Evolutionary conservation across 2,329 filamentous ascomycete genomes (phyloP).

Genomic region (Raffaelea deltoideospora): DNA sequence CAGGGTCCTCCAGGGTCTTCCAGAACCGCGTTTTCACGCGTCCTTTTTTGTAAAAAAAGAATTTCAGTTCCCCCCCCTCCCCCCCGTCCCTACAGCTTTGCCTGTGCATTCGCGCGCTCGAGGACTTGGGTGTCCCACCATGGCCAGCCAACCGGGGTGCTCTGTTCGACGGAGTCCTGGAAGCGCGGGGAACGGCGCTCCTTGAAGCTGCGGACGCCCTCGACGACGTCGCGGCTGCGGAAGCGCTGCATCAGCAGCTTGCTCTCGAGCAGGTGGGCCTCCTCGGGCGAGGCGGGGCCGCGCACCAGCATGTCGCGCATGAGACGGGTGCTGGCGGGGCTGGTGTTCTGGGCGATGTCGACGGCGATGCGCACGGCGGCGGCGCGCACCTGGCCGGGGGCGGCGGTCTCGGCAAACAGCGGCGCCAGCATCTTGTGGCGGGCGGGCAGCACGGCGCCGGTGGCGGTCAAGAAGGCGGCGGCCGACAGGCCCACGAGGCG

Average conservation of each 20-base stretch:
- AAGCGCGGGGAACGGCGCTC: no score
- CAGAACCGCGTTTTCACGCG: no score
- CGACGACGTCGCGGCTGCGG: constrained; percentile 41
- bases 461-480: constrained; percentile 52
- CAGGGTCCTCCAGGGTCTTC: no score
- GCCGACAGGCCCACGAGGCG: constrained; percentile 49
- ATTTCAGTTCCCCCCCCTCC: no score
- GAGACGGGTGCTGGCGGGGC: constrained; percentile 44
- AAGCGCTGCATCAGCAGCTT: constrained; percentile 47
- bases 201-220: constrained; percentile 54
- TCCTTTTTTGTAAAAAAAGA: no score
- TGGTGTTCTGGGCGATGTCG: constrained; percentile 53
- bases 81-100: no score
- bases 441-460: constrained; percentile 44
- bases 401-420: constrained; percentile 45
- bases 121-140: not conserved
- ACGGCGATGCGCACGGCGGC: constrained; percentile 27
- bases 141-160: not conserved
- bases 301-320: constrained; percentile 61
- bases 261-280: constrained; percentile 54
- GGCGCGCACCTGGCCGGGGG: constrained; percentile 27
- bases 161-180: not conserved
- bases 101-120: not conserved
- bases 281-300: constrained; percentile 44
- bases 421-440: constrained; percentile 34